A percentile compares a stretch with the other conserved stretches of the same genome.
These are phyloP conservation scores for Lactifluus pinguis DNA, from an alignment of 768 basidiomycete genomes.

Conservation along the genomic window DNA sequence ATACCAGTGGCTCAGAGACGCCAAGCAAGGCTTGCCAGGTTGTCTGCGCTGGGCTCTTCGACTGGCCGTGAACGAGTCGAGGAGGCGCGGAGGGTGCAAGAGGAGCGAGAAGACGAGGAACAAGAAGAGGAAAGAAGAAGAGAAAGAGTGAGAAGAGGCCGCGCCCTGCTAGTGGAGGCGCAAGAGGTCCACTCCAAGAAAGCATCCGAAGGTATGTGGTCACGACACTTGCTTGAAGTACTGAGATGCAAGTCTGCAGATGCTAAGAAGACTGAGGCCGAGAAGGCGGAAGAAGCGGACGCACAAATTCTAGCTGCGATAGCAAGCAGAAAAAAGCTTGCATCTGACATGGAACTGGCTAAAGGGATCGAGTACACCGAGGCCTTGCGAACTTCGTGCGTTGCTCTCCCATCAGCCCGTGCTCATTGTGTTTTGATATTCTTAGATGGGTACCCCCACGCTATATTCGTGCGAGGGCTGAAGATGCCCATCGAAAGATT, in stretches of 20 bases:
- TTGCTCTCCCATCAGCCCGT: conserved; percentile 14
- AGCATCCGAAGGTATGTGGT: conserved; percentile 61
- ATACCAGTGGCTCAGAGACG: conserved; percentile 80
- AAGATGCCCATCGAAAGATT: conserved; percentile 61
- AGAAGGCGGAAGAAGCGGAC: conserved; percentile 83
- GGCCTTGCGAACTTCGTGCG: conserved; percentile 71
- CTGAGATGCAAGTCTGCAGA: conserved; percentile 35
- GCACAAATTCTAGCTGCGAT: conserved; percentile 89
- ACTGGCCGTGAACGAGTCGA: conserved; percentile 43
- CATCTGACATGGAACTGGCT: conserved; percentile 87
- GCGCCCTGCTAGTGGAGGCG: conserved; percentile 85
- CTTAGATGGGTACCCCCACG: conserved; percentile 81
- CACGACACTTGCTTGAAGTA: background rate
- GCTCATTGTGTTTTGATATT: background rate
- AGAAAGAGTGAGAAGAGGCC: conserved; percentile 73
- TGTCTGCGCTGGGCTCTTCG: conserved; percentile 52
- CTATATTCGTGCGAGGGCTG: conserved; percentile 64
- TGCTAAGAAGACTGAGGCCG: conserved; percentile 77
- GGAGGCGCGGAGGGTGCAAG: conserved; percentile 46
- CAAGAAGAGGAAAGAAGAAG: conserved; percentile 68
- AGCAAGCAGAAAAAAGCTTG: conserved; percentile 81
- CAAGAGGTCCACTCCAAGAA: conserved; percentile 87
- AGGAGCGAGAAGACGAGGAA: conserved; percentile 59
- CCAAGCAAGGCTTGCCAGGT: conserved; percentile 68
- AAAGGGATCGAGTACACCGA: conserved; percentile 90